Conservation (phyloP, 2,329 filamentous ascomycete genomes). For the Calonectria multiphialidica region DNA sequence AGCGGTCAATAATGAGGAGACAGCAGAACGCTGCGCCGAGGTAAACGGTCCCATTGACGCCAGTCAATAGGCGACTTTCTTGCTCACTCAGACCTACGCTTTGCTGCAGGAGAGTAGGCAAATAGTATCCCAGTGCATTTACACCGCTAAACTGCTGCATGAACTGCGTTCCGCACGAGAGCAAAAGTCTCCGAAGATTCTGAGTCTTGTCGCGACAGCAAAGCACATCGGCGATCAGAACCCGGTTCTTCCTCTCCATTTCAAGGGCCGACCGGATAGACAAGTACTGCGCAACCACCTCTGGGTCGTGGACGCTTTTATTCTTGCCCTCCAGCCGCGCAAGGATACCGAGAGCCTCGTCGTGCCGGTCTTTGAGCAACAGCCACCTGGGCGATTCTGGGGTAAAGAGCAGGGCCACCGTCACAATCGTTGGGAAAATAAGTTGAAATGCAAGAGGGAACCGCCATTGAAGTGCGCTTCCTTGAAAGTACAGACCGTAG, state of each 20-base stretch:
- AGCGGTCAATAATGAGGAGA: slow-evolving; percentile 53
- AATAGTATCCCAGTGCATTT: slow-evolving; percentile 56
- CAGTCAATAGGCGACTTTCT: slow-evolving; percentile 66
- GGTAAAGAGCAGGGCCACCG: not conserved
- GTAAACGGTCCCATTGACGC: slow-evolving; percentile 60
- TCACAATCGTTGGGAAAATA: slow-evolving; percentile 49
- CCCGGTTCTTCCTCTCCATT: slow-evolving; percentile 48
- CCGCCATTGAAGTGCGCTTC: slow-evolving; percentile 45
- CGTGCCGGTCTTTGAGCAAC: slow-evolving; percentile 64
- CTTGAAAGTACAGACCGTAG: slow-evolving; percentile 53
- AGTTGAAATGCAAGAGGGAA: slow-evolving; percentile 48
- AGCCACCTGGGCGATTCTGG: slow-evolving; percentile 66
- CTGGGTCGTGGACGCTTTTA: slow-evolving; percentile 49
- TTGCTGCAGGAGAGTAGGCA: slow-evolving; percentile 67
- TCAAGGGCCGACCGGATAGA: slow-evolving; percentile 52
- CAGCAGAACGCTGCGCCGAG: slow-evolving; percentile 51
- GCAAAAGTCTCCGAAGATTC: slow-evolving; percentile 50
- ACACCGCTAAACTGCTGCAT: slow-evolving; percentile 61
- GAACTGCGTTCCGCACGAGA: slow-evolving; percentile 60
- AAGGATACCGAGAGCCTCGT: slow-evolving; percentile 68
- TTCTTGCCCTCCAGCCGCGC: slow-evolving; percentile 68
- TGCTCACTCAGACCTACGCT: slow-evolving; percentile 66
- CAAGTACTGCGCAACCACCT: slow-evolving; percentile 48
- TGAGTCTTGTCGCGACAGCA: slow-evolving; percentile 53
- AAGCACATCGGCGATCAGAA: slow-evolving; percentile 49